phyloP scores from a whole-genome alignment of 371 early-diverging fungal species.

The Thermomucor indicae-seudaticae region DNA sequence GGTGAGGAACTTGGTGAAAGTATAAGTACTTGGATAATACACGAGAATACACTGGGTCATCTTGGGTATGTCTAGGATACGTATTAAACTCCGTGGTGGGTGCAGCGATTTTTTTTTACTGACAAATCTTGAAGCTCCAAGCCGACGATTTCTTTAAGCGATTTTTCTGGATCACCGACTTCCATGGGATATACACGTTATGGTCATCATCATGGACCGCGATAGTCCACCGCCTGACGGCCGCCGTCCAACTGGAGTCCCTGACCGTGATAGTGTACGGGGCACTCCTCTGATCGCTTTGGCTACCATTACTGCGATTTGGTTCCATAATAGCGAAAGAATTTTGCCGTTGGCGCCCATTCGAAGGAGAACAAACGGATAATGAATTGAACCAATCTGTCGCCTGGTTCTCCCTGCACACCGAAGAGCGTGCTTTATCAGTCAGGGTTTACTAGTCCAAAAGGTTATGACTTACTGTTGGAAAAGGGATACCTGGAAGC shows the following conservation, averaged over 20 bases:
- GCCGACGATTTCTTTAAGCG: constrained; percentile 44
- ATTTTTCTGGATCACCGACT: constrained; percentile 50
- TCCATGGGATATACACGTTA: constrained; percentile 54
- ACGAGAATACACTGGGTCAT: constrained; percentile 42
- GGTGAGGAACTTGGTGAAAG: constrained; percentile 57
- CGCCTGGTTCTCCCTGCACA: constrained; percentile 58
- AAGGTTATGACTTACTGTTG: constrained; percentile 90
- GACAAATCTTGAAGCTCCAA: constrained; percentile 38
- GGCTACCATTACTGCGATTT: background rate
- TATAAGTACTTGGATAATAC: constrained; percentile 58
- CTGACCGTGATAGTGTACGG: too few relatives aligned
- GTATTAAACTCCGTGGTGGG: background rate
- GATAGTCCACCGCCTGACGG: background rate
- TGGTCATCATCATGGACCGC: too few relatives aligned
- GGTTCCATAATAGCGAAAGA: constrained; percentile 8
- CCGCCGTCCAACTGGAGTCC: too few relatives aligned
- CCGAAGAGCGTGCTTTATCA: too few relatives aligned
- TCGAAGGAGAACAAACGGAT: constrained; percentile 77
- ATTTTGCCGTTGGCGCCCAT: constrained; percentile 67
- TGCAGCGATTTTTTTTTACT: too few relatives aligned
- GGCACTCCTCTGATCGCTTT: background rate
- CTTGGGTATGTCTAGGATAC: constrained; percentile 47
- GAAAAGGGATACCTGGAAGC: constrained; percentile 84
- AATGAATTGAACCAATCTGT: constrained; percentile 84
- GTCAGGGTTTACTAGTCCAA: too few relatives aligned